phyloP scores from a whole-genome alignment of 495 filamentous ascomycete genomes.

The Aspergillus incahuasiensis region DNA sequence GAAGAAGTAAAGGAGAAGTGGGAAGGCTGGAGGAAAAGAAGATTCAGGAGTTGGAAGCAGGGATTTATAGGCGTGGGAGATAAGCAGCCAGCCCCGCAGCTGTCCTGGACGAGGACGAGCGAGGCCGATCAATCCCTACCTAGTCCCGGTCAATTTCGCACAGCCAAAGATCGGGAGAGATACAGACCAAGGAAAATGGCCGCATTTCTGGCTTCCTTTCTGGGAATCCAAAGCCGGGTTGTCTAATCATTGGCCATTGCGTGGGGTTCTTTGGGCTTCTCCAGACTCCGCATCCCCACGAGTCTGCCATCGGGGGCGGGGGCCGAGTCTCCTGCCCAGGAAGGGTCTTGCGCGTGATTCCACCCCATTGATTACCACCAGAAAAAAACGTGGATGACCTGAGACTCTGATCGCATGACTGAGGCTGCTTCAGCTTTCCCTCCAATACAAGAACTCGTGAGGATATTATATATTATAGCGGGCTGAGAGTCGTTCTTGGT shows the following conservation, averaged over 20 bases:
- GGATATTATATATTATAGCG: too few species aligned
- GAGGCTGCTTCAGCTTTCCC: too few species aligned
- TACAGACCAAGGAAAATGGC: background rate
- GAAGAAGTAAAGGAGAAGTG: background rate
- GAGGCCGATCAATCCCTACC: background rate
- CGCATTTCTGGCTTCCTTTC: background rate
- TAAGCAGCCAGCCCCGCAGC: background rate
- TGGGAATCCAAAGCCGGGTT: background rate
- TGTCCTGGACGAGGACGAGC: too few species aligned
- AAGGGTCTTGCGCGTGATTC: background rate
- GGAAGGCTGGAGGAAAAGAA: background rate
- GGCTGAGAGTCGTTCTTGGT: too few species aligned
- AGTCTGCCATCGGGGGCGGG: background rate
- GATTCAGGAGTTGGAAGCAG: background rate
- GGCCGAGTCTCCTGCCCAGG: background rate
- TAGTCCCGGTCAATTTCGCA: background rate
- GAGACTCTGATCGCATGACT: too few species aligned
- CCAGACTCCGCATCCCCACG: background rate
- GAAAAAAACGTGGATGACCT: too few species aligned
- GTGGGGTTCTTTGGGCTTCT: background rate
- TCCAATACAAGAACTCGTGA: too few species aligned
- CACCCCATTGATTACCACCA: background rate
- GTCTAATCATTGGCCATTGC: background rate
- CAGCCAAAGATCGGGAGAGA: background rate
- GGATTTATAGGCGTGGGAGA: background rate